Percentiles rank a stretch among this genome's conserved stretches.
phyloP scores from a whole-genome alignment of 2,329 filamentous ascomycete genomes.

The Sporothrix dimorphospora region DNA sequence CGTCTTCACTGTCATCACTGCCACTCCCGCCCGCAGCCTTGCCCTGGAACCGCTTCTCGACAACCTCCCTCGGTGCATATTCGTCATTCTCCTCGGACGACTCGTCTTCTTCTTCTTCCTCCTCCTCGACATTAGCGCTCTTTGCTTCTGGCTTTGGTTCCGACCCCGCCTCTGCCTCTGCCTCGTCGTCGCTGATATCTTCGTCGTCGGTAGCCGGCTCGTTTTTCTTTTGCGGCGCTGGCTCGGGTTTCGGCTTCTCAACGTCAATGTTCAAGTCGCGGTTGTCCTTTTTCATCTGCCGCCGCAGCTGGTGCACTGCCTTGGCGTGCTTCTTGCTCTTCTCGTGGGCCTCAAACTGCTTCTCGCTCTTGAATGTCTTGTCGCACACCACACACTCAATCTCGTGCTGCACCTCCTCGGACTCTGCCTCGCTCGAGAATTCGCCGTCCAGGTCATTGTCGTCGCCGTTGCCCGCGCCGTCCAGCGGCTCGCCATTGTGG shows the following conservation, averaged over 20 bases:
- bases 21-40: background rate
- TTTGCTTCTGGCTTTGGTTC: background rate
- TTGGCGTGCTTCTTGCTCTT: conserved; percentile 96
- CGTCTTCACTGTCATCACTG: background rate
- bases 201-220: conserved; percentile 16
- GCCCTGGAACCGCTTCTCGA: conserved; percentile 46
- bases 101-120: conserved; percentile 33
- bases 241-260: background rate
- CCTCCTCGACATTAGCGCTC: background rate
- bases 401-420: conserved; percentile 54
- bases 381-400: conserved; percentile 79
- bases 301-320: conserved; percentile 75
- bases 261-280: conserved; percentile 56
- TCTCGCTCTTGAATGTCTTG: conserved; percentile 85
- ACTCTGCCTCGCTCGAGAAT: conserved; percentile 65
- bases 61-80: conserved; percentile 51
- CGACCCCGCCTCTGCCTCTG: conserved; percentile 23
- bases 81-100: conserved; percentile 42
- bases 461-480: conserved; percentile 49
- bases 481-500: conserved; percentile 54
- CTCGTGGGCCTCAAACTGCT: conserved; percentile 88
- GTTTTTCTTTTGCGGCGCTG: background rate
- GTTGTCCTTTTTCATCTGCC: conserved; percentile 83
- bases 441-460: conserved; percentile 36
- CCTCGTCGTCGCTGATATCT: background rate